Conservation (phyloP, 1,284 basidiomycete genomes). For the Butyriboletus regius region DNA sequence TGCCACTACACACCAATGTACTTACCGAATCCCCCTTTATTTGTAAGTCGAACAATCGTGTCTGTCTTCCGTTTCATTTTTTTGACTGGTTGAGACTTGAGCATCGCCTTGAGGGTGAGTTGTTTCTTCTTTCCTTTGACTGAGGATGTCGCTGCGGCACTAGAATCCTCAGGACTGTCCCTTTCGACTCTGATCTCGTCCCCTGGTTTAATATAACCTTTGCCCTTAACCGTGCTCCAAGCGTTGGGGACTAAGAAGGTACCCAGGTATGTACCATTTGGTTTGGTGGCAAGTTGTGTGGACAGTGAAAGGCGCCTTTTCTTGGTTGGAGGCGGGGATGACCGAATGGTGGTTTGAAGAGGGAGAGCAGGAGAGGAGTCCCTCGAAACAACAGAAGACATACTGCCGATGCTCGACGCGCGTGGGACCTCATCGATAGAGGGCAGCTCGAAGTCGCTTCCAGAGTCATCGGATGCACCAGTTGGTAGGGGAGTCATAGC, state of each 20-base stretch:
- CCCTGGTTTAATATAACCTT: constrained; percentile 58
- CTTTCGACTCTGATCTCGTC: constrained; percentile 56
- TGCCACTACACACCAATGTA: not conserved
- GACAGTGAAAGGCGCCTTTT: constrained; percentile 44
- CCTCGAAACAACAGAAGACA: constrained; percentile 29
- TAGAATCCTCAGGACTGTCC: constrained; percentile 40
- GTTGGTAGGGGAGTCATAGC: constrained; percentile 4
- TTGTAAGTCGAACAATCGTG: constrained; percentile 62
- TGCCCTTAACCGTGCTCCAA: constrained; percentile 71
- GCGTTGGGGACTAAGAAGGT: constrained; percentile 68
- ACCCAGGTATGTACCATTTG: constrained; percentile 46
- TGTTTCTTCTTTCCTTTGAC: constrained; percentile 55
- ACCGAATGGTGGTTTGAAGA: constrained; percentile 9
- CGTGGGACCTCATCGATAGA: constrained; percentile 32
- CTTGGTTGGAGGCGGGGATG: constrained; percentile 38
- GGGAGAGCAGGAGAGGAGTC: constrained; percentile 31
- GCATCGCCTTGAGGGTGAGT: constrained; percentile 56
- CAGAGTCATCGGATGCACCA: constrained; percentile 24
- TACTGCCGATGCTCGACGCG: constrained; percentile 40
- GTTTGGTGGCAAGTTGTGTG: constrained; percentile 1
- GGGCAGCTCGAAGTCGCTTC: constrained; percentile 32
- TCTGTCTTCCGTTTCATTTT: constrained; percentile 48
- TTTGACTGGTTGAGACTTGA: constrained; percentile 50
- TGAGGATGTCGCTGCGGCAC: constrained; percentile 24
- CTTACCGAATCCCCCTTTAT: constrained; percentile 59